Base-by-base conservation (phyloP, 768 basidiomycete genomes). In the Termitomyces sp. region DNA sequence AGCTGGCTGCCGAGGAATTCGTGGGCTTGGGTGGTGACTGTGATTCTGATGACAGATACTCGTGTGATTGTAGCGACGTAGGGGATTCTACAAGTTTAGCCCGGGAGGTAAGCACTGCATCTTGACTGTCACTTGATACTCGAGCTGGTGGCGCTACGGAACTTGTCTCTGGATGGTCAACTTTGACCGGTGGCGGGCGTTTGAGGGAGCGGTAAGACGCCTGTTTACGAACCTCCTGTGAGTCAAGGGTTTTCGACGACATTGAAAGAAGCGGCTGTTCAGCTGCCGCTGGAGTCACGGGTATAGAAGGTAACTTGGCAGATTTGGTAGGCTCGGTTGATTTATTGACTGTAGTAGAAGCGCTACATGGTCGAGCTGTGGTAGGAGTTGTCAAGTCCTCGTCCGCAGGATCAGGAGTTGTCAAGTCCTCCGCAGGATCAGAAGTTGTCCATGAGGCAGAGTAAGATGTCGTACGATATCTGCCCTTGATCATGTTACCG, bases 41-140 rank as follows among this genome's bases (percentile, higher is more conserved):
- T 46, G 35, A 40, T 21, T 45, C 47, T 23, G 54, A 51, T 12
- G 34, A 44, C 52, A 59, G 51, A 55, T 67, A 69, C 14, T 73
- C 72, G 42, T 72, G 64, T 16, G 66, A 59, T 27, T 68, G 69
- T 49, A 76, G 61, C 16, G 67, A 69, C 3, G 74, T 77, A 6
- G 81, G 80, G 17, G 79, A 79, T 51, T 82, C 79, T 19, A 76
- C 73, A 50, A 79, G 70, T 32, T 73, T 65, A 2, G 69, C 60
- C 60, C 42, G 48, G 3, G 62, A 23, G 10, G 57, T 54, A 41
- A 53, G 66, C 63, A 59, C 65, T 58, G 49, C 28, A 40, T 63
- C 62, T 32, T 64, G 61, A 49, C 58, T 55, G 28, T 64, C 61
- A 16, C 49, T 47, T 4, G 64, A 59, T n/a, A 53, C 58, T 40